These are phyloP conservation scores for Grammothele lineata DNA, from an alignment of 768 basidiomycete species.

Conservation along the genomic window DNA sequence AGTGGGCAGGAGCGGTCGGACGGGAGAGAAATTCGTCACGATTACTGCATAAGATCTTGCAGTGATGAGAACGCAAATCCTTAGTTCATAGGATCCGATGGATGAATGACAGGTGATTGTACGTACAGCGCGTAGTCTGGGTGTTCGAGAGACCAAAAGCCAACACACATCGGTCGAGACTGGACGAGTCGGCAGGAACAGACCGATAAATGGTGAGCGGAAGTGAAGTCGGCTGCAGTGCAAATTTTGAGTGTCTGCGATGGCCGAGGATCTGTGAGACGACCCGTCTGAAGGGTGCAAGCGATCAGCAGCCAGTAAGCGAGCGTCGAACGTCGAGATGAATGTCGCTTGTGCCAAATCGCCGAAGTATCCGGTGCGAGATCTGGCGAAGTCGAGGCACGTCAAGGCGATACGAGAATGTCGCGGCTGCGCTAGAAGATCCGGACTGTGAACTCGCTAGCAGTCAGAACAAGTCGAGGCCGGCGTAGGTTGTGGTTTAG, in stretches of 20 bases:
- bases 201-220: conserved; percentile 3
- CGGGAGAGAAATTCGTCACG: conserved; percentile 71
- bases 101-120: background rate
- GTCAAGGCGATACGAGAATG: too few species aligned
- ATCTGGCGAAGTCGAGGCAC: too few species aligned
- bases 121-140: conserved; percentile 77
- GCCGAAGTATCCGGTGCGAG: too few species aligned
- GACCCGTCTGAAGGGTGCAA: too few species aligned
- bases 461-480: too few species aligned
- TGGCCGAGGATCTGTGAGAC: background rate
- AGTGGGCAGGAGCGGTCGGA: conserved; percentile 61
- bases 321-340: too few species aligned
- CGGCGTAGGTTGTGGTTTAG: too few species aligned
- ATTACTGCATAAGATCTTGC: conserved; percentile 70
- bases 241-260: background rate
- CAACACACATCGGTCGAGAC: conserved; percentile 61
- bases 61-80: conserved; percentile 2
- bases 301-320: too few species aligned
- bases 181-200: background rate
- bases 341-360: too few species aligned
- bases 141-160: conserved; percentile 71
- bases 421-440: too few species aligned
- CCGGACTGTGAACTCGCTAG: too few species aligned
- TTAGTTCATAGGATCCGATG: background rate
- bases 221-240: conserved; percentile 2